These are phyloP conservation scores for Quercus tomentella DNA, from an alignment of 331 rosid species.

Conservation along the genomic window DNA sequence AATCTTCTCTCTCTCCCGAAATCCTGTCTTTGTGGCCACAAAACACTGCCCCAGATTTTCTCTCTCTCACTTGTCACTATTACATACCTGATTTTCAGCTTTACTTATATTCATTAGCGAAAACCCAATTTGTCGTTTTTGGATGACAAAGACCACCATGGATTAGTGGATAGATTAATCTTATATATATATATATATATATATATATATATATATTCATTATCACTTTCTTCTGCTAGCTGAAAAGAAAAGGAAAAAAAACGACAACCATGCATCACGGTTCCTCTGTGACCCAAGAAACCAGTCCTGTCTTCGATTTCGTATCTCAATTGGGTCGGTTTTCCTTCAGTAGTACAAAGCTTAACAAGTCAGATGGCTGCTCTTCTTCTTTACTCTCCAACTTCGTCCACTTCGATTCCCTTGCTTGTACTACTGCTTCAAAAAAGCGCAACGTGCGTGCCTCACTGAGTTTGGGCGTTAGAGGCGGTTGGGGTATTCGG, in stretches of 20 bases:
- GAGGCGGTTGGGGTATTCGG: constrained; percentile 31
- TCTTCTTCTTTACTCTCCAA: constrained; percentile 40
- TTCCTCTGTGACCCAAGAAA: constrained; percentile 43
- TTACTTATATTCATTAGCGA: background rate
- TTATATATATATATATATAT: background rate
- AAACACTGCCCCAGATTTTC: constrained; percentile 19
- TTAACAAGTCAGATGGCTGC: constrained; percentile 33
- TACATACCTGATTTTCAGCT: background rate
- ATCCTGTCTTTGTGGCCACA: constrained; percentile 35
- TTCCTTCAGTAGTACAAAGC: constrained; percentile 30
- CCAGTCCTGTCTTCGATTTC: constrained; percentile 38
- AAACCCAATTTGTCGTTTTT: constrained; percentile 3
- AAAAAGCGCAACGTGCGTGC: constrained; percentile 32
- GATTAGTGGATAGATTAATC: background rate
- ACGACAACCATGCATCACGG: constrained; percentile 48
- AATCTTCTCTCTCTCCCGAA: constrained; percentile 13
- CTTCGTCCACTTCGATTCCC: constrained; percentile 35
- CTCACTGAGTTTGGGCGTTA: constrained; percentile 43
- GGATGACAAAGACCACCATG: constrained; percentile 14
- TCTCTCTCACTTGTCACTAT: background rate
- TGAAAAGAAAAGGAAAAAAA: background rate
- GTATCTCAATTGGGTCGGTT: constrained; percentile 57
- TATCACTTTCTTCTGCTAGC: background rate
- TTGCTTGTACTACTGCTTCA: constrained; percentile 1
- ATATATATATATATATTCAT: background rate